A percentile compares a stretch with the other conserved stretches of the same genome.
Conservation (phyloP, 805 yeast genomes). For the Yamadazyma ubonensis region DNA sequence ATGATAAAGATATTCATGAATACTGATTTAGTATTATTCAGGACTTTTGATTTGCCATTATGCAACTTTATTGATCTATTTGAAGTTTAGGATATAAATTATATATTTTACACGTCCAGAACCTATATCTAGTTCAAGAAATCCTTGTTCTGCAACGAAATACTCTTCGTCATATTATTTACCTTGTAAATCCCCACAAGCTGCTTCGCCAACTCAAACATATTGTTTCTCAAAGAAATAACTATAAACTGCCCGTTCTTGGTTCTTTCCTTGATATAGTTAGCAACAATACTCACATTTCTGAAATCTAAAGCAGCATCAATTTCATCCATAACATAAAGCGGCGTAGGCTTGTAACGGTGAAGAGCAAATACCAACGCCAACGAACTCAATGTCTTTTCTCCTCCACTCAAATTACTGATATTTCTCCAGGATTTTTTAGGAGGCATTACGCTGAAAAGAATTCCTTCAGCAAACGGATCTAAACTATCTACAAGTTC, state of each 20-base stretch:
- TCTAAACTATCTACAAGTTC: constrained; percentile 94
- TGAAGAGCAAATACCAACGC: constrained; percentile 96
- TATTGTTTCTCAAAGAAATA: constrained; percentile 90
- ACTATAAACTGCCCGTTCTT: constrained; percentile 96
- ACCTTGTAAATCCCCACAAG: constrained; percentile 95
- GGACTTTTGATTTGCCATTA: too few species aligned
- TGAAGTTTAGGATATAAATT: not conserved
- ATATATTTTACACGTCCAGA: not conserved
- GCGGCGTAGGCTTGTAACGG: constrained; percentile 93
- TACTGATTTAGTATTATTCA: too few species aligned
- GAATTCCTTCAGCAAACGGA: constrained; percentile 96
- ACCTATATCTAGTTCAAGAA: constrained; percentile 20
- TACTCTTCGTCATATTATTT: constrained; percentile 84
- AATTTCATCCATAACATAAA: constrained; percentile 98
- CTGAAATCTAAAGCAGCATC: constrained; percentile 98
- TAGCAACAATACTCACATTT: constrained; percentile 96
- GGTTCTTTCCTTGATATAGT: constrained; percentile 92
- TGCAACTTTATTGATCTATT: not conserved
- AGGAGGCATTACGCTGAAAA: constrained; percentile 98
- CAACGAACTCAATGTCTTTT: constrained; percentile 89
- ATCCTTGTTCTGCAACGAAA: constrained; percentile 69
- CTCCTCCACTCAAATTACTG: constrained; percentile 95
- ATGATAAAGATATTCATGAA: too few species aligned
- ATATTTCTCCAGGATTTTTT: constrained; percentile 97
- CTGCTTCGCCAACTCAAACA: constrained; percentile 95